These are phyloP conservation scores for Solanum microdontum DNA, from an alignment of 257 asterid genomes.

Conservation along the genomic window DNA sequence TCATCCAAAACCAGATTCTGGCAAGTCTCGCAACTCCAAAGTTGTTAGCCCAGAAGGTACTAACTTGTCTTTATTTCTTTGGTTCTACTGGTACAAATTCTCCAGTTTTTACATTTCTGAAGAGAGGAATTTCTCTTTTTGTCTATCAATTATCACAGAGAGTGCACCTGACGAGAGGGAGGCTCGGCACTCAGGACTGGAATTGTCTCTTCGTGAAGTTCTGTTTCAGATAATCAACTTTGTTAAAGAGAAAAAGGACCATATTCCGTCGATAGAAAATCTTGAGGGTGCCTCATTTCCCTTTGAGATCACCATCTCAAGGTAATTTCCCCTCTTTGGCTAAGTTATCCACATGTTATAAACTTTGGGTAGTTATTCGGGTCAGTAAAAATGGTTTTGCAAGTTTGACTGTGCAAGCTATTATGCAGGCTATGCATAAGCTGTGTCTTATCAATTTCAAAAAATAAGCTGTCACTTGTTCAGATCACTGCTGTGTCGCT, in stretches of 20 bases:
- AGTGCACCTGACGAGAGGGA: constrained; percentile 58
- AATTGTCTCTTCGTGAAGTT: constrained; percentile 74
- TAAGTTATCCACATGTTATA: background rate
- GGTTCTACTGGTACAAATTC: background rate
- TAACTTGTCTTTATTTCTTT: background rate
- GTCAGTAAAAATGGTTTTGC: background rate
- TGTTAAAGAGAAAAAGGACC: constrained; percentile 93
- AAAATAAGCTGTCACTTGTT: background rate
- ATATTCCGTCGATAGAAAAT: constrained; percentile 76
- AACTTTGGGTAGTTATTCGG: background rate
- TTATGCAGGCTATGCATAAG: background rate
- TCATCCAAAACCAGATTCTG: constrained; percentile 54
- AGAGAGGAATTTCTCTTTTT: background rate
- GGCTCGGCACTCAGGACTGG: constrained; percentile 64
- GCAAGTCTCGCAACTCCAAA: constrained; percentile 63
- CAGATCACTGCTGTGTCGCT: background rate
- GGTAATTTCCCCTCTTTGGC: constrained; percentile 30
- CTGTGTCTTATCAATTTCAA: background rate
- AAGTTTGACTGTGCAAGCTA: background rate
- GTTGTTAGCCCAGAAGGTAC: constrained; percentile 80
- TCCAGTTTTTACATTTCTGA: background rate
- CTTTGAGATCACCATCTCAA: constrained; percentile 77
- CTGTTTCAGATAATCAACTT: constrained; percentile 81
- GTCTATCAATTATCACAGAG: constrained; percentile 15
- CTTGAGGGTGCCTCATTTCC: constrained; percentile 82